A percentile compares a stretch with the other conserved stretches of the same genome.
Evolutionary conservation across 495 filamentous ascomycete species (phyloP).

Genomic region (Tuber calosporum): DNA sequence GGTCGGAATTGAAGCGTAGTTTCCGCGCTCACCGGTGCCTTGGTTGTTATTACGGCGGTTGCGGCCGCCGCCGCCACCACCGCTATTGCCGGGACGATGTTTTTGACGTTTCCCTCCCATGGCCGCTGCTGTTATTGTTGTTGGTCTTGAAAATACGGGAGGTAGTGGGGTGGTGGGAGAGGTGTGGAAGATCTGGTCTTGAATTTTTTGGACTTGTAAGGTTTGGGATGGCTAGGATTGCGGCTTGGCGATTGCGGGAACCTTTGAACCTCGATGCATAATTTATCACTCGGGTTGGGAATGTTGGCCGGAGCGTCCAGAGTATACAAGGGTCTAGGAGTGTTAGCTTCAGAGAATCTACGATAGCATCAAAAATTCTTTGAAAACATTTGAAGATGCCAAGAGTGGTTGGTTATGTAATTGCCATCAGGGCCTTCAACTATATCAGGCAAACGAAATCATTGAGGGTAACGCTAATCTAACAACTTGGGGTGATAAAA

Average conservation of each 20-base stretch:
- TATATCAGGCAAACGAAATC: not conserved
- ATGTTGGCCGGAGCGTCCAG: not conserved
- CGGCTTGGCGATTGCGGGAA: not conserved
- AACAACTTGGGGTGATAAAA: not conserved
- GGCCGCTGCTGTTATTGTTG: not conserved
- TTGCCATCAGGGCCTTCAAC: not conserved
- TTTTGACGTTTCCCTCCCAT: not conserved
- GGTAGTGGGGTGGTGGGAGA: not conserved
- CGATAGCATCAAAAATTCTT: not conserved
- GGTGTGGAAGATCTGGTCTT: not conserved
- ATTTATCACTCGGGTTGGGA: not conserved
- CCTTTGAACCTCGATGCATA: not conserved
- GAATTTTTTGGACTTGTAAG: not conserved
- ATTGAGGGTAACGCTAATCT: not conserved
- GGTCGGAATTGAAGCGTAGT: slow-evolving; percentile 31
- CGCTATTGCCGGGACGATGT: slow-evolving; percentile 6
- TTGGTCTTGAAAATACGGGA: not conserved
- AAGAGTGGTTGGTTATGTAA: not conserved
- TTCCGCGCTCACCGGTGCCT: slow-evolving; percentile 34
- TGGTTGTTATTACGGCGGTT: slow-evolving; percentile 17
- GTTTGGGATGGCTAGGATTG: not conserved
- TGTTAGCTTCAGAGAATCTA: not conserved
- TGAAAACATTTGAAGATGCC: not conserved
- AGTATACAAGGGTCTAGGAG: not conserved
- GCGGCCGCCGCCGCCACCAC: slow-evolving; percentile 1